A percentile compares a stretch with the other conserved stretches of the same genome.
These are phyloP conservation scores for Entomortierella chlamydospora DNA, from an alignment of 192 early-diverging fungal genomes.

Conservation along the genomic window DNA sequence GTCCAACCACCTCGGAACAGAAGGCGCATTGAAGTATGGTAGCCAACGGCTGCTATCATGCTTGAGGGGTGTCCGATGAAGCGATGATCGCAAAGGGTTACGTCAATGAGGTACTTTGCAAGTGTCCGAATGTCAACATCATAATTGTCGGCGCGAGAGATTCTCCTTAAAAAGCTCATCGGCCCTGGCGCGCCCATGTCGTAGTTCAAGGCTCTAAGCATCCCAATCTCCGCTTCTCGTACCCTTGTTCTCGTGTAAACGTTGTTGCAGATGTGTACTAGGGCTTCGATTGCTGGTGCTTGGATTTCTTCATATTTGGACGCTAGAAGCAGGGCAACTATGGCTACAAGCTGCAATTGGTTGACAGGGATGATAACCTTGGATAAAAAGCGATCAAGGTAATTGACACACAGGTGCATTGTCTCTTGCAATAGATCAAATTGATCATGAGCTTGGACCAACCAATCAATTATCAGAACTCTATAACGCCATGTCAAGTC, in stretches of 20 bases:
- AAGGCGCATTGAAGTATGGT: slow-evolving; percentile 57
- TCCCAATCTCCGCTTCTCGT: slow-evolving; percentile 65
- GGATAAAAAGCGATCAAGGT: slow-evolving; percentile 70
- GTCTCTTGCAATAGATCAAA: slow-evolving; percentile 73
- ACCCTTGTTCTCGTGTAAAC: slow-evolving; percentile 61
- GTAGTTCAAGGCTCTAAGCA: slow-evolving; percentile 66
- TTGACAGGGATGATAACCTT: slow-evolving; percentile 54
- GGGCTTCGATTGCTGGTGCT: slow-evolving; percentile 63
- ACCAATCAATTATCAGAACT: slow-evolving; percentile 66
- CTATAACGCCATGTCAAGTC: slow-evolving; percentile 64
- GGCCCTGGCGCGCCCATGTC: slow-evolving; percentile 70
- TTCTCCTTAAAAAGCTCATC: slow-evolving; percentile 66
- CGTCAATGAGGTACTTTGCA: slow-evolving; percentile 71
- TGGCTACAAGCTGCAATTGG: slow-evolving; percentile 69
- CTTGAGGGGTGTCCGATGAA: slow-evolving; percentile 63
- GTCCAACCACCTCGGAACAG: slow-evolving; percentile 61
- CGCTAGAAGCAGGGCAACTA: slow-evolving; percentile 63
- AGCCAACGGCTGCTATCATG: slow-evolving; percentile 59
- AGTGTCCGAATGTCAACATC: slow-evolving; percentile 66
- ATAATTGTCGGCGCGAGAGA: slow-evolving; percentile 70
- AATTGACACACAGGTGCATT: slow-evolving; percentile 66
- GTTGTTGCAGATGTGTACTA: slow-evolving; percentile 60
- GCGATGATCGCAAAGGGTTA: slow-evolving; percentile 66
- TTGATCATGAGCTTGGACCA: slow-evolving; percentile 65
- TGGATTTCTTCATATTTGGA: slow-evolving; percentile 71